A percentile compares a stretch with the other conserved stretches of the same genome.
These are phyloP conservation scores for Austroboletus eburneus DNA, from an alignment of 768 basidiomycete species.

Conservation along the genomic window DNA sequence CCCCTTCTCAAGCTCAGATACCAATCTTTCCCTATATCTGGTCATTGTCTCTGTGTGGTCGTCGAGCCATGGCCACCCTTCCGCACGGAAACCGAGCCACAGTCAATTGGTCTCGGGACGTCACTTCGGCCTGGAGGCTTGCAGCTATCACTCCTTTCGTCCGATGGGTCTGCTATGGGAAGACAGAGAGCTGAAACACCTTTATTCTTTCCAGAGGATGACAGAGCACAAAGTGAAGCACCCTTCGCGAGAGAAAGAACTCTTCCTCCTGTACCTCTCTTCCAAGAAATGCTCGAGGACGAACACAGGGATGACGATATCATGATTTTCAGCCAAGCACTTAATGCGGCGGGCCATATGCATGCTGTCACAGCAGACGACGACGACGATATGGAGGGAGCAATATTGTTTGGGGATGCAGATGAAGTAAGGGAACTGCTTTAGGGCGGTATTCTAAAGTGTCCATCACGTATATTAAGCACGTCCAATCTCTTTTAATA, in stretches of 20 bases:
- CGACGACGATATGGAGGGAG: conserved; percentile 72
- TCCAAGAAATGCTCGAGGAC: conserved; percentile 32
- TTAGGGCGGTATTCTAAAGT: conserved; percentile 17
- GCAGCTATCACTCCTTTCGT: conserved; percentile 26
- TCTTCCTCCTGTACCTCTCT: conserved; percentile 41
- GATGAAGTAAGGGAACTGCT: conserved; percentile 67
- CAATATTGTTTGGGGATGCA: conserved; percentile 76
- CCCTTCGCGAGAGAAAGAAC: conserved; percentile 25
- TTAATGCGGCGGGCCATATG: conserved; percentile 54
- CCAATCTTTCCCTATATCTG: conserved; percentile 65
- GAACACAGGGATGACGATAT: conserved; percentile 47
- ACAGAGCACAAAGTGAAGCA: conserved; percentile 38
- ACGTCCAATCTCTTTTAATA: conserved; percentile 74
- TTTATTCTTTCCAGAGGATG: conserved; percentile 68
- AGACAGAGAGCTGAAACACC: conserved; percentile 52
- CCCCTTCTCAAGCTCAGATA: conserved; percentile 62
- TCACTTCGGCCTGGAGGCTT: conserved; percentile 20
- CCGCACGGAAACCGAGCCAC: conserved; percentile 32
- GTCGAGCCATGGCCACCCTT: conserved; percentile 76
- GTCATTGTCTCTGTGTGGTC: conserved; percentile 74
- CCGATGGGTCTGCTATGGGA: conserved; percentile 9
- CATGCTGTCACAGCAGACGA: conserved; percentile 61
- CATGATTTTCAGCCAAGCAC: conserved; percentile 71
- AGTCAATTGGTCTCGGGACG: conserved; percentile 30
- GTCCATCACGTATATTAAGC: conserved; percentile 36